Percentiles rank a stretch among this genome's conserved stretches.
These are phyloP conservation scores for Ramaria sp. DNA, from an alignment of 768 basidiomycete species.

Conservation along the genomic window DNA sequence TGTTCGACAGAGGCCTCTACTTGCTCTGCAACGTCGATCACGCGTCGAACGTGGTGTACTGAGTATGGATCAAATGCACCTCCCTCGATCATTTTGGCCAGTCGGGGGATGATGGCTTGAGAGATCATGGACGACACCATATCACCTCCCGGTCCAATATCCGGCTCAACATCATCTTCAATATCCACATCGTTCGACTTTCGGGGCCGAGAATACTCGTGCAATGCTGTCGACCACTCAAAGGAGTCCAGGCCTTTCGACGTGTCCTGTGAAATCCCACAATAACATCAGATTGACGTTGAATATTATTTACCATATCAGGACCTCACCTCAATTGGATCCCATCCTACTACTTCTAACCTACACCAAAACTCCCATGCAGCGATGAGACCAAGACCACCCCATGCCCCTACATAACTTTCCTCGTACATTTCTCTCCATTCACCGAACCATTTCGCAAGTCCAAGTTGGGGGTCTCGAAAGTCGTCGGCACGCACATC, in stretches of 20 bases:
- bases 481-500: slow-evolving; percentile 85
- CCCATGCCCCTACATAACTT: slow-evolving; percentile 81
- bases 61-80: slow-evolving; percentile 83
- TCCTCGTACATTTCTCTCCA: slow-evolving; percentile 77
- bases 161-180: slow-evolving; percentile 35
- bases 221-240: slow-evolving; percentile 70
- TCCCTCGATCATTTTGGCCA: slow-evolving; percentile 63
- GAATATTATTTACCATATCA: slow-evolving; percentile 5
- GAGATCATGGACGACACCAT: slow-evolving; percentile 80
- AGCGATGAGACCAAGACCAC: slow-evolving; percentile 74
- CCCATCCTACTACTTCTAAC: slow-evolving; percentile 79
- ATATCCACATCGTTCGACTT: slow-evolving; percentile 13
- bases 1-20: slow-evolving; percentile 63
- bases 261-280: slow-evolving; percentile 26
- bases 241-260: slow-evolving; percentile 60
- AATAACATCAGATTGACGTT: not conserved
- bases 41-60: slow-evolving; percentile 40
- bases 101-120: slow-evolving; percentile 66
- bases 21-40: slow-evolving; percentile 72
- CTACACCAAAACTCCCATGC: slow-evolving; percentile 96
- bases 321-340: slow-evolving; percentile 60
- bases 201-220: slow-evolving; percentile 59
- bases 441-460: slow-evolving; percentile 47
- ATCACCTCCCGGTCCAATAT: slow-evolving; percentile 76
- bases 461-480: slow-evolving; percentile 61